phyloP scores from a whole-genome alignment of 1,139 yeast genomes.

The Hansenula lynferdii region DNA sequence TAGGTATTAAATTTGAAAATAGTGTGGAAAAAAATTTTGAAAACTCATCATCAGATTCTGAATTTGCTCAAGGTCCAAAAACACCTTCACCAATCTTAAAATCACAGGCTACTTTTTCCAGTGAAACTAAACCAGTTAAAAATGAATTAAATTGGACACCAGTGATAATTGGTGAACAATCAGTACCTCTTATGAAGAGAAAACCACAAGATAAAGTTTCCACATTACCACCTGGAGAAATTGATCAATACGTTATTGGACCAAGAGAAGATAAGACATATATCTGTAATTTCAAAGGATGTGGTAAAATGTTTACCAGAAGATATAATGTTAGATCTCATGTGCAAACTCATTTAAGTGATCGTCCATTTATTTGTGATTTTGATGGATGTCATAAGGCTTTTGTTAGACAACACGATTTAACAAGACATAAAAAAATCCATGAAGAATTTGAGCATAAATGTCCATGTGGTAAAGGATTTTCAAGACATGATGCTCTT shows the following conservation, averaged over 20 bases:
- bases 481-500: conserved; percentile 85
- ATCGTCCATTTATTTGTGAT: conserved; percentile 77
- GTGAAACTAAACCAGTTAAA: conserved; percentile 11
- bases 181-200: conserved; percentile 8
- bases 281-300: conserved; percentile 70
- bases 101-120: conserved; percentile 26
- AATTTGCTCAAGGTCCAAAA: conserved; percentile 17
- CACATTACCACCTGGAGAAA: conserved; percentile 83
- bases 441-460: conserved; percentile 71
- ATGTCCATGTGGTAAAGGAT: conserved; percentile 92
- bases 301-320: conserved; percentile 83
- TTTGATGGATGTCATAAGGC: conserved; percentile 60
- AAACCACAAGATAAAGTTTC: conserved; percentile 43
- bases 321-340: conserved; percentile 95
- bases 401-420: conserved; percentile 88
- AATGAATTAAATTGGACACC: conserved; percentile 15
- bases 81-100: conserved; percentile 32
- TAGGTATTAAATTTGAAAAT: conserved; percentile 3
- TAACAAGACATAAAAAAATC: conserved; percentile 84
- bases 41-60: conserved; percentile 10
- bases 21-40: not conserved
- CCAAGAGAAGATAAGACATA: conserved; percentile 68
- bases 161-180: conserved; percentile 8
- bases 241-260: conserved; percentile 78
- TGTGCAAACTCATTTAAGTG: conserved; percentile 94